A percentile compares a stretch with the other conserved stretches of the same genome.
Evolutionary conservation across 148 eudicot species (phyloP).

Genomic region (Nepenthes gracilis): DNA sequence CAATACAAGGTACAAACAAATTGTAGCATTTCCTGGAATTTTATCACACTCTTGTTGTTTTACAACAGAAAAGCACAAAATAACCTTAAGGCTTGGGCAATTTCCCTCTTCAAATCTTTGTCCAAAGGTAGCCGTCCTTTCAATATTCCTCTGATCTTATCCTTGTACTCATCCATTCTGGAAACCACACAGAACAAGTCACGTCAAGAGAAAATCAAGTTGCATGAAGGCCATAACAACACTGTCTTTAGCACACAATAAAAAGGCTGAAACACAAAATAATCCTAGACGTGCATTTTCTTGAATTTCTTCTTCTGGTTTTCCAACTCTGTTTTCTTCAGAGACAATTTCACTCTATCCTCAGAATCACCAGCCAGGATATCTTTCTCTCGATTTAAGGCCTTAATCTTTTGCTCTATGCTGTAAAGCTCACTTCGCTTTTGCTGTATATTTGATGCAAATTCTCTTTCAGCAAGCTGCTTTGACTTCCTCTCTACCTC

Average conservation of each 20-base stretch:
- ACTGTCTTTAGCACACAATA: neutral
- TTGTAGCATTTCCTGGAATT: neutral
- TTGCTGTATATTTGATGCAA: conserved; percentile 24
- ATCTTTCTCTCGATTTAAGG: conserved; percentile 46
- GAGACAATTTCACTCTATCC: conserved; percentile 52
- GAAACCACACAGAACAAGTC: conserved; percentile 19
- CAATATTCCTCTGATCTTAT: conserved; percentile 61
- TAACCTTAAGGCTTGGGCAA: conserved; percentile 60
- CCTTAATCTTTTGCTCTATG: conserved; percentile 39
- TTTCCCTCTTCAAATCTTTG: conserved; percentile 64
- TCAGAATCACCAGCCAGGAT: conserved; percentile 51
- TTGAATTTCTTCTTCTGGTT: conserved; percentile 46
- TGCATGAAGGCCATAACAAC: neutral
- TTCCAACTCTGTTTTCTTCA: conserved; percentile 59
- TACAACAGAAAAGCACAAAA: conserved; percentile 7
- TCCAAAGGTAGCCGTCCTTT: conserved; percentile 90
- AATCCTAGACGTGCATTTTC: conserved; percentile 50
- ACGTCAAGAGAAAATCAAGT: conserved; percentile 6
- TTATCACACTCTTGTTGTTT: no score
- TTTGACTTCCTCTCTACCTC: conserved; percentile 55
- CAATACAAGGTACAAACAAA: neutral
- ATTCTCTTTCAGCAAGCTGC: conserved; percentile 41
- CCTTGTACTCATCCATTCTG: conserved; percentile 80
- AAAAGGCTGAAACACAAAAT: neutral
- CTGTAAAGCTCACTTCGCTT: conserved; percentile 32